Evolutionary conservation across 2,329 filamentous ascomycete genomes (phyloP).

Genomic region (Fulvia fulva): DNA sequence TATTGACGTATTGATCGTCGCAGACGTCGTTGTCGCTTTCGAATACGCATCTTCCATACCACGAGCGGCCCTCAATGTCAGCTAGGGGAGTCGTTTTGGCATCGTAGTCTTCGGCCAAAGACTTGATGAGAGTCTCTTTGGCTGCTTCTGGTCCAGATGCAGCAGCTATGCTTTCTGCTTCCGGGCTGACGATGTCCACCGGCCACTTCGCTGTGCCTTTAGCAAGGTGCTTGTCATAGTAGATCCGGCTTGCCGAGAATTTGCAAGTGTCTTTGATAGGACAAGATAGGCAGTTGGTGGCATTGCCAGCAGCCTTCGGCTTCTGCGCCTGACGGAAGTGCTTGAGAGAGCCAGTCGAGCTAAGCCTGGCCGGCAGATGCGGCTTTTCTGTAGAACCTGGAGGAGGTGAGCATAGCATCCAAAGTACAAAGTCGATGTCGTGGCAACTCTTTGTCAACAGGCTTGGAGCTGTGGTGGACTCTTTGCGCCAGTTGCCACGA

Average conservation of each 20-base stretch:
- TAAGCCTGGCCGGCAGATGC: conserved; percentile 71
- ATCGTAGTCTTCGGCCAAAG: conserved; percentile 54
- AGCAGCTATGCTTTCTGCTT: conserved; percentile 73
- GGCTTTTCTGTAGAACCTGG: conserved; percentile 28
- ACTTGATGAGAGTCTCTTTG: conserved; percentile 46
- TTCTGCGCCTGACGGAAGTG: conserved; percentile 75
- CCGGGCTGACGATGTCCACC: conserved; percentile 80
- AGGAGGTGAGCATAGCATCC: conserved; percentile 76
- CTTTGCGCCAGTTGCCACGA: conserved; percentile 87
- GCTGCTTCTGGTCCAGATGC: conserved; percentile 48
- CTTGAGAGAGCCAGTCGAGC: conserved; percentile 70
- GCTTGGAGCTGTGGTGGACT: conserved; percentile 70
- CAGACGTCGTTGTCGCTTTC: conserved; percentile 90
- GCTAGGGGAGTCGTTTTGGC: conserved; percentile 48
- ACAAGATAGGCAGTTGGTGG: conserved; percentile 86
- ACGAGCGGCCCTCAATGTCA: conserved; percentile 50
- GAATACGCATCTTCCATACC: conserved; percentile 95
- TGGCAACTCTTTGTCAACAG: conserved; percentile 94
- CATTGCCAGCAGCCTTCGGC: conserved; percentile 65
- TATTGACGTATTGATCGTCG: conserved; percentile 86
- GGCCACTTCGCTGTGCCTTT: conserved; percentile 73
- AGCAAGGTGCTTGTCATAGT: conserved; percentile 65
- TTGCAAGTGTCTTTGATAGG: conserved; percentile 70
- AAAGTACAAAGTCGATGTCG: conserved; percentile 88
- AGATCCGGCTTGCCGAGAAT: conserved; percentile 82